Evolutionary conservation across 306 rosid genomes (phyloP).

Genomic region (Prosopis cineraria): DNA sequence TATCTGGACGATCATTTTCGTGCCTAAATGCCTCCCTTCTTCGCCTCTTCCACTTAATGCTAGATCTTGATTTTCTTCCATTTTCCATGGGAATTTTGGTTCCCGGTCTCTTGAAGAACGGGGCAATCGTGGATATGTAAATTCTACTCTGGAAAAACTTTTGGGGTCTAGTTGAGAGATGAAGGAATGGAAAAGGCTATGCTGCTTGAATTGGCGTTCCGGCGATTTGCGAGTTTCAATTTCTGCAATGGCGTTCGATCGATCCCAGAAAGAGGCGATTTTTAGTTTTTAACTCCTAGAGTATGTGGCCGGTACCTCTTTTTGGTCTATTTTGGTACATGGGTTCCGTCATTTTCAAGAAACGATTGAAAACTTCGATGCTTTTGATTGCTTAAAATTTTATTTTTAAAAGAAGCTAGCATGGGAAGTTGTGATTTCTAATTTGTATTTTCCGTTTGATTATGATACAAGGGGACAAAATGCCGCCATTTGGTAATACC

Average conservation of each 20-base stretch:
- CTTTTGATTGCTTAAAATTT: conserved; percentile 41
- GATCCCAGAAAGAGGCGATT: conserved; percentile 34
- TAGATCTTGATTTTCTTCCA: conserved; percentile 47
- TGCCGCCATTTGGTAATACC: conserved; percentile 54
- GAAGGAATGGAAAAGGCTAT: conserved; percentile 11
- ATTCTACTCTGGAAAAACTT: conserved; percentile 35
- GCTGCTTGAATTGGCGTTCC: conserved; percentile 34
- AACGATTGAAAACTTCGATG: conserved; percentile 9
- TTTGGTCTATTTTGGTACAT: conserved; percentile 29
- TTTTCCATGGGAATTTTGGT: conserved; percentile 26
- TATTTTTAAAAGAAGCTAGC: conserved; percentile 26
- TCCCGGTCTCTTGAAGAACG: background rate
- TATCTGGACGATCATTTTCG: background rate
- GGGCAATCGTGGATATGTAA: conserved; percentile 4
- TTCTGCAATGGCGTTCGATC: conserved; percentile 52
- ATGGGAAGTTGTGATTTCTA: conserved; percentile 33
- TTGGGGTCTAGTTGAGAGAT: conserved; percentile 23
- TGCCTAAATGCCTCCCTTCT: conserved; percentile 37
- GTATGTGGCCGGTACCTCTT: conserved; percentile 38
- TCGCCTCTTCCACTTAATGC: conserved; percentile 26
- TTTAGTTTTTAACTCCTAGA: conserved; percentile 28
- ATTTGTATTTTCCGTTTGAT: conserved; percentile 42
- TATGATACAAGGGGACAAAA: conserved; percentile 51
- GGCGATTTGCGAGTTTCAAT: conserved; percentile 44
- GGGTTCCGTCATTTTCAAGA: conserved; percentile 41